A percentile compares a stretch with the other conserved stretches of the same genome.
Conservation (phyloP, 345 rosid species). For the Boechera stricta region DNA sequence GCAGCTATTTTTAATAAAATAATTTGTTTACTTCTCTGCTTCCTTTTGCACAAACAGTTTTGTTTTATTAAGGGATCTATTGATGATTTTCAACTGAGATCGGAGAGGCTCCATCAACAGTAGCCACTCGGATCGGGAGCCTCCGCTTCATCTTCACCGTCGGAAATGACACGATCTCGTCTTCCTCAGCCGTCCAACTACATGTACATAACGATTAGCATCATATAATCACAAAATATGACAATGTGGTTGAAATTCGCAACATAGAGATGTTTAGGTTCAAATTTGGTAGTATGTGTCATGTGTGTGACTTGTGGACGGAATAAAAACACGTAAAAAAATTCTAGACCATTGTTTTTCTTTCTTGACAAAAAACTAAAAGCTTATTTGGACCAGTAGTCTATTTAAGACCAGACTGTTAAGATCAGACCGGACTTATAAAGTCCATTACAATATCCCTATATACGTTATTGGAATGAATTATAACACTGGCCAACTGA, state of each 20-base stretch:
- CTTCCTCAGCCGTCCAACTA: slow-evolving; percentile 72
- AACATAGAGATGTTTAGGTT: neutral
- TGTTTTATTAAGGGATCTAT: neutral
- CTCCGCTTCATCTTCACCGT: slow-evolving; percentile 72
- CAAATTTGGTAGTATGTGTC: neutral
- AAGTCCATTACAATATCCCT: neutral
- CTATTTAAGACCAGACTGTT: slow-evolving; percentile 4
- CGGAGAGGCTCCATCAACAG: slow-evolving; percentile 24
- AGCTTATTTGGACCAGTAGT: neutral
- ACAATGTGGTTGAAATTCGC: neutral
- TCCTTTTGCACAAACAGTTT: slow-evolving; percentile 25
- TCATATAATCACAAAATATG: slow-evolving; percentile 8
- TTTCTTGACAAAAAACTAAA: neutral
- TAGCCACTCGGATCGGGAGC: slow-evolving; percentile 61
- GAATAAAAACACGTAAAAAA: neutral
- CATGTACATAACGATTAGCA: neutral
- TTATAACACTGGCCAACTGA: neutral
- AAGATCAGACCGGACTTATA: neutral
- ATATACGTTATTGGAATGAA: too few species aligned
- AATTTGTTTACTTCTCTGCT: neutral
- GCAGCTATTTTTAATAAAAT: neutral
- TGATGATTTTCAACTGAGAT: slow-evolving; percentile 5
- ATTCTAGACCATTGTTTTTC: neutral
- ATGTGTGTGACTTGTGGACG: neutral
- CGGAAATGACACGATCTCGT: slow-evolving; percentile 67